Base-by-base conservation (phyloP, 495 filamentous ascomycete genomes). In the Hypoxylon cercidicola region DNA sequence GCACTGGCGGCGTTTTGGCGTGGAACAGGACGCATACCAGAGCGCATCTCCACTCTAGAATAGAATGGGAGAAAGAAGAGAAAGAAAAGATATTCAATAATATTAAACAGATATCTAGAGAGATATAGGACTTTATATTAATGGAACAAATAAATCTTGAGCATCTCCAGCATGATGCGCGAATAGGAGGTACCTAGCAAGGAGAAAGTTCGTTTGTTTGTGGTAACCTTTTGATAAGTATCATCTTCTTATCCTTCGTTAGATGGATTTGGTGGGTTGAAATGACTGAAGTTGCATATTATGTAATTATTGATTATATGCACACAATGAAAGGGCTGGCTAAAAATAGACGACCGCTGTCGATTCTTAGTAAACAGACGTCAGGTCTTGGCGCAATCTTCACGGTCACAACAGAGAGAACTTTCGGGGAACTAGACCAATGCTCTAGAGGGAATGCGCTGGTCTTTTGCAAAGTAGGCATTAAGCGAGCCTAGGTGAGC, bases 321-420 rank as follows among this genome's bases (percentile, higher is more conserved):
- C 10, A 9, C 13, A 40, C 48, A 59, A 43, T 18, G 47, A 62
- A 56, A 43, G 20, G 34, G 20, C 12, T 8, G 35, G 61, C 64
- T 67, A 67, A 58, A 58, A 62, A 67, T 67, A 67, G 34, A 61
- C 15, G 46, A 5, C 13, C 32, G 28, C 39, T 37, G 19, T 58
- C 37, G 23, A 62, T 57, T 52, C 64, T 67, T 62, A 67, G 64
- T 67, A 44, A 67, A 55, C 35, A 28, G 3, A 45, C 39, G 34
- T 37, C 19, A 57, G 30, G 58, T 57, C 57, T 67, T 67, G 64
- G 64, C 62, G 50, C 47, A 58, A 50, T 56, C 57, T 52, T 62
- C 32, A 40, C 39, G 4, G 25, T 18, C 46, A 44, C 50, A 61
- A 66, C 58, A 67, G 19, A 35, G 13, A 20, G 56, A 50, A 40